phyloP scores from a whole-genome alignment of 495 filamentous ascomycete genomes.

The Alectoria sarmentosa region DNA sequence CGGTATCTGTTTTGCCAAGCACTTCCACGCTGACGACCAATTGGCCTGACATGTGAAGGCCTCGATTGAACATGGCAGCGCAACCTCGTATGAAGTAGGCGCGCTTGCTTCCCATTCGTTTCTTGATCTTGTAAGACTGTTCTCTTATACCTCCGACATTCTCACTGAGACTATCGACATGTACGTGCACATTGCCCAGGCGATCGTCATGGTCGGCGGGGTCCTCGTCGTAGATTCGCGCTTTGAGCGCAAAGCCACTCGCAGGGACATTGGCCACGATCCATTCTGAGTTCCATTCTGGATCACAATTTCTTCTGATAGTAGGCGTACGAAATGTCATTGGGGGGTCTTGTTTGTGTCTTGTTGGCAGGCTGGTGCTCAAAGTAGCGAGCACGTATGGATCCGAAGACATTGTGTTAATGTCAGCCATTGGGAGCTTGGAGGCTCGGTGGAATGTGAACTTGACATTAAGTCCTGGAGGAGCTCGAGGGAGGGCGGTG shows the following conservation, averaged over 20 bases:
- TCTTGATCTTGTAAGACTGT: constrained; percentile 64
- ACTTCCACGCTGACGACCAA: constrained; percentile 64
- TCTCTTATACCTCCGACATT: constrained; percentile 62
- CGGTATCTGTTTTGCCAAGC: constrained; percentile 62
- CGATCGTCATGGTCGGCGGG: constrained; percentile 78
- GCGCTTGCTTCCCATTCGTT: constrained; percentile 75
- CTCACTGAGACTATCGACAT: constrained; percentile 49
- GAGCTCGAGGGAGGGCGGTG: constrained; percentile 65
- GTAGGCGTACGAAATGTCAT: constrained; percentile 72
- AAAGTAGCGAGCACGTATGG: constrained; percentile 74
- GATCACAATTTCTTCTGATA: constrained; percentile 58
- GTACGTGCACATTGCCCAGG: constrained; percentile 72
- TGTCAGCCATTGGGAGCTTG: constrained; percentile 76
- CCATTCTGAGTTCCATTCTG: constrained; percentile 81
- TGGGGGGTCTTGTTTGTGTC: constrained; percentile 74
- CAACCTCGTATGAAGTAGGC: constrained; percentile 67
- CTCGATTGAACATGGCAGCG: constrained; percentile 48
- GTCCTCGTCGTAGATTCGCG: constrained; percentile 82
- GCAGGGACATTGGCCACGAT: constrained; percentile 76
- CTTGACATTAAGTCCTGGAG: constrained; percentile 73
- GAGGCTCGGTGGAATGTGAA: constrained; percentile 76
- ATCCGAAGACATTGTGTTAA: constrained; percentile 70
- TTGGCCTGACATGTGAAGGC: constrained; percentile 49
- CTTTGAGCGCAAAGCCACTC: constrained; percentile 72
- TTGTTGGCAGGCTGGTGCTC: constrained; percentile 48